Conservation (phyloP, 257 asterid genomes). For the Solanum chiquidenum region DNA sequence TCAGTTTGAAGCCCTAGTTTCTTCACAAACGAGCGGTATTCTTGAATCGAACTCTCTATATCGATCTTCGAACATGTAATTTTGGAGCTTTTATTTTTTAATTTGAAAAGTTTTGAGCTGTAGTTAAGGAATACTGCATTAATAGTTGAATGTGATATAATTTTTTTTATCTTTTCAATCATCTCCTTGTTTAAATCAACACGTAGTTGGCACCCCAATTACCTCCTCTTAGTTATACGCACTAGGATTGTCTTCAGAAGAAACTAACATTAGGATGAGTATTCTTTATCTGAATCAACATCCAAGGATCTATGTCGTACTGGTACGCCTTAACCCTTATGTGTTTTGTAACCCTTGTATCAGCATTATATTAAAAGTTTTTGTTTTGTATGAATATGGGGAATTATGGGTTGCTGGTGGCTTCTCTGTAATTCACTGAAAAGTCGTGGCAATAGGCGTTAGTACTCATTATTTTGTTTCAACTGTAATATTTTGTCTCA, state of each 20-base stretch:
- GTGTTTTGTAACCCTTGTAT: neutral
- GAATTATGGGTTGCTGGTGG: too few species aligned
- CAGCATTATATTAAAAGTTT: neutral
- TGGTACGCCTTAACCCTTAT: neutral
- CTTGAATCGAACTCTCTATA: too few species aligned
- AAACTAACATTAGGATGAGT: neutral
- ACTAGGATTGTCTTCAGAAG: neutral
- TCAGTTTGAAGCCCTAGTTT: too few species aligned
- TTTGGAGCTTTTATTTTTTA: neutral
- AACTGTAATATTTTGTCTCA: constrained; percentile 10
- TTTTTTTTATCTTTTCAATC: too few species aligned
- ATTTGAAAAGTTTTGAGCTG: neutral
- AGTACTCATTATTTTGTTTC: too few species aligned
- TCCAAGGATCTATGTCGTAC: neutral
- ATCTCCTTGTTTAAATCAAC: neutral
- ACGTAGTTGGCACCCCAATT: too few species aligned
- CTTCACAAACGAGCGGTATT: too few species aligned
- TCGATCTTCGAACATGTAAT: constrained; percentile 26
- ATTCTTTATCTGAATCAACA: neutral
- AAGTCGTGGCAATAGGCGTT: too few species aligned
- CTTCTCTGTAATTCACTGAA: too few species aligned
- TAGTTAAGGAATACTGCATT: neutral
- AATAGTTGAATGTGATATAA: too few species aligned
- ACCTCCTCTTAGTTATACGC: neutral
- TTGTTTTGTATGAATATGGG: neutral